These are phyloP conservation scores for Lunasporangiospora selenospora DNA, from an alignment of 192 early-diverging fungal genomes.

Conservation along the genomic window DNA sequence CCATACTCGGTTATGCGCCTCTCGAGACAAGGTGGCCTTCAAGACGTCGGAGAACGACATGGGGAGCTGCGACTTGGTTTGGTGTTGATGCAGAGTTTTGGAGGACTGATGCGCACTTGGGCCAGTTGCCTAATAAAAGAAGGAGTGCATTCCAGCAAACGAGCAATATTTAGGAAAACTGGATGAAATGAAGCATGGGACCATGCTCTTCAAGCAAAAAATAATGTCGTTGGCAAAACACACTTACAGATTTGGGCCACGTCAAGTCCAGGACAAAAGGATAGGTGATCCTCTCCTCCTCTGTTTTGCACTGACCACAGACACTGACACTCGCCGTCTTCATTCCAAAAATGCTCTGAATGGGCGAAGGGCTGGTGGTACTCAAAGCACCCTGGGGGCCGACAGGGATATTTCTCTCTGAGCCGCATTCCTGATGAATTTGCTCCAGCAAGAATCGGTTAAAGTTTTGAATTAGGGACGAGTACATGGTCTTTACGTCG, in stretches of 20 bases:
- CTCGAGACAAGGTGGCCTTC: constrained; percentile 65
- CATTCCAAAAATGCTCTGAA: constrained; percentile 76
- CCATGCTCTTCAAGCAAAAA: background rate
- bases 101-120: constrained; percentile 39
- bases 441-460: constrained; percentile 94
- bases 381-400: constrained; percentile 36
- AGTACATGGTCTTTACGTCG: constrained; percentile 63
- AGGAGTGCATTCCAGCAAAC: background rate
- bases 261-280: constrained; percentile 88
- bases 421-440: constrained; percentile 75
- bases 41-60: constrained; percentile 59
- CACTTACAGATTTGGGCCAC: constrained; percentile 69
- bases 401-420: too few relatives aligned
- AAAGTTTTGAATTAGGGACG: constrained; percentile 84
- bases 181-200: background rate
- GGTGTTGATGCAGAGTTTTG: constrained; percentile 32
- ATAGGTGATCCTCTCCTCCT: constrained; percentile 65
- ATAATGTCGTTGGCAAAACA: background rate
- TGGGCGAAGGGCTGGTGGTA: constrained; percentile 50
- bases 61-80: constrained; percentile 13
- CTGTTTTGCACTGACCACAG: constrained; percentile 74
- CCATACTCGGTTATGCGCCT: constrained; percentile 83
- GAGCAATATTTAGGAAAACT: background rate
- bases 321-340: constrained; percentile 61
- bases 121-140: constrained; percentile 3